Evolutionary conservation across 2,329 filamentous ascomycete species (phyloP).

Genomic region (Coleophoma crateriformis): DNA sequence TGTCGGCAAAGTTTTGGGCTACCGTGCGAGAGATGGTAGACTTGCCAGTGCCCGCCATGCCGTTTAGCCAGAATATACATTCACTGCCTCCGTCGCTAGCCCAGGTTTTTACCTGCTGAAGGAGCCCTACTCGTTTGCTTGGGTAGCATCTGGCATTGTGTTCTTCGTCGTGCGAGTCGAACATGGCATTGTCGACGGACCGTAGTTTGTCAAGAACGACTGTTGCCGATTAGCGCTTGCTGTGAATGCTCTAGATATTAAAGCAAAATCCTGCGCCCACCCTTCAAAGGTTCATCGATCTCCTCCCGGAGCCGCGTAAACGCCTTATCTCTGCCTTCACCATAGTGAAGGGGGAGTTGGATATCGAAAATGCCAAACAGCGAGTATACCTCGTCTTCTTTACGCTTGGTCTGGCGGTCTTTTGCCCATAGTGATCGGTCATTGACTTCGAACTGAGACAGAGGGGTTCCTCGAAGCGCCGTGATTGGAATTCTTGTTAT

Average conservation of each 20-base stretch:
- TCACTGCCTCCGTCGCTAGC: conserved; percentile 4
- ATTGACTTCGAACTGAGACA: not conserved
- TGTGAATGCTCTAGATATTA: conserved; percentile 4
- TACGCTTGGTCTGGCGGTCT: conserved; percentile 24
- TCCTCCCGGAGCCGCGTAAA: conserved; percentile 28
- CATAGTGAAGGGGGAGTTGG: conserved; percentile 35
- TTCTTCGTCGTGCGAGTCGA: conserved; percentile 15
- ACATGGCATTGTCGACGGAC: conserved; percentile 9
- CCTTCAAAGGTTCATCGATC: conserved; percentile 13
- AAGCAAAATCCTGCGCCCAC: not conserved
- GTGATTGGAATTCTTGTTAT: conserved; percentile 1
- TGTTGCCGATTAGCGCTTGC: conserved; percentile 5
- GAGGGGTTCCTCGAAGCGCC: not conserved
- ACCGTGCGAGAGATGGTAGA: conserved; percentile 8
- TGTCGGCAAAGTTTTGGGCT: conserved; percentile 4
- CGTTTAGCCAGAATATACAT: conserved; percentile 28
- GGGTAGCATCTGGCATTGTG: conserved; percentile 18
- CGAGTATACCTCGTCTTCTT: conserved; percentile 36
- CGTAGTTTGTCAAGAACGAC: not conserved
- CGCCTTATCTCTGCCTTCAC: conserved; percentile 23
- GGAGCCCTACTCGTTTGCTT: conserved; percentile 18
- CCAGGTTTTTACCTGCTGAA: conserved; percentile 18
- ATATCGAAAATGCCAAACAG: conserved; percentile 36
- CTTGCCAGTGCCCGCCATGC: conserved; percentile 20
- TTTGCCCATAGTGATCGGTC: conserved; percentile 32